These are phyloP conservation scores for Liquidambar formosana DNA, from an alignment of 164 flowering plant genomes.

Conservation along the genomic window DNA sequence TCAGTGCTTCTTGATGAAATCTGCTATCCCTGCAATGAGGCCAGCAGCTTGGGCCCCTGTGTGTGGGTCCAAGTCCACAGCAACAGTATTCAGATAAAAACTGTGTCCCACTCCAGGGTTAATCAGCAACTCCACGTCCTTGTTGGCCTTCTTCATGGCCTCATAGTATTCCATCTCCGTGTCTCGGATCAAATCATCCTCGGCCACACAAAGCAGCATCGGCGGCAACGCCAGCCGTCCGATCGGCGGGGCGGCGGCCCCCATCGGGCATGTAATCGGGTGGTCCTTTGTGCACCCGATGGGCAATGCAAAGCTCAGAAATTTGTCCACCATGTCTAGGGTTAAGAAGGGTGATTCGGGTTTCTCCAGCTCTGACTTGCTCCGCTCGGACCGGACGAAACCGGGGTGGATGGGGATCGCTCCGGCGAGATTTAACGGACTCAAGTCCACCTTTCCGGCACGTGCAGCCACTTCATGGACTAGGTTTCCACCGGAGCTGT, in stretches of 20 bases:
- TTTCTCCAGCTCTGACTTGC: slow-evolving; percentile 62
- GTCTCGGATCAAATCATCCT: slow-evolving; percentile 60
- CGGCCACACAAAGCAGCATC: slow-evolving; percentile 59
- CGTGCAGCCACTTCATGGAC: slow-evolving; percentile 70
- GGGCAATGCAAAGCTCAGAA: slow-evolving; percentile 58
- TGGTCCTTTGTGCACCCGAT: slow-evolving; percentile 64
- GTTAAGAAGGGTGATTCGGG: slow-evolving; percentile 66
- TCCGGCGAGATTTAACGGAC: slow-evolving; percentile 49
- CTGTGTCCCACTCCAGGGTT: slow-evolving; percentile 62
- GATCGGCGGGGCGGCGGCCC: slow-evolving; percentile 46
- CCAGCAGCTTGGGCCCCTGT: slow-evolving; percentile 38
- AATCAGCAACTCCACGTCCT: slow-evolving; percentile 56
- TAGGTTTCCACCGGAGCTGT: slow-evolving; percentile 80
- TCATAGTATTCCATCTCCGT: slow-evolving; percentile 73
- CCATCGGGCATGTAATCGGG: slow-evolving; percentile 86
- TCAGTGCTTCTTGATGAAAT: slow-evolving; percentile 55
- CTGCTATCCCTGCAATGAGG: slow-evolving; percentile 41
- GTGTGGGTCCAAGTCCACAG: slow-evolving; percentile 57
- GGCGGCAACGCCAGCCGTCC: slow-evolving; percentile 53
- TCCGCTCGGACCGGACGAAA: slow-evolving; percentile 45
- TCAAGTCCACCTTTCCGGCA: slow-evolving; percentile 33
- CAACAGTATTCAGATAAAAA: slow-evolving; percentile 70
- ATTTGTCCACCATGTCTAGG: slow-evolving; percentile 76
- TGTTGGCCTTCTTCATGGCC: slow-evolving; percentile 61
- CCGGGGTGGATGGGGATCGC: slow-evolving; percentile 75